Conservation (phyloP, 2,329 filamentous ascomycete genomes). For the Tolypocladium guangdongense region DNA sequence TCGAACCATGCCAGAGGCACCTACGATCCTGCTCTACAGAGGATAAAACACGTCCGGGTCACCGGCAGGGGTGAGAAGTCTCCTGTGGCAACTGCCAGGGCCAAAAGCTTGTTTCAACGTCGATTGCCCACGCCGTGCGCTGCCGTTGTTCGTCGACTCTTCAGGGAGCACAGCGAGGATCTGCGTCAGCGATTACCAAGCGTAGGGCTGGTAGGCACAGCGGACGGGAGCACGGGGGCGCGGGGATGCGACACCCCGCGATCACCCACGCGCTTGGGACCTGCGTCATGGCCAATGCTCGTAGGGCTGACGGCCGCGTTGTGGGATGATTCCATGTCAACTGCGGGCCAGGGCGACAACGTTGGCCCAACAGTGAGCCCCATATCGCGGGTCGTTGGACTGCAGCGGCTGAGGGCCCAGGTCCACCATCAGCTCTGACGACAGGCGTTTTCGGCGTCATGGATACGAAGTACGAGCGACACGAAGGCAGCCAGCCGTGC, state of each 20-base stretch:
- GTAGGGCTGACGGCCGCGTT: not conserved
- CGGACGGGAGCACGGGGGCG: not conserved
- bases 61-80: not conserved
- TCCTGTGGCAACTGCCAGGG: not conserved
- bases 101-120: not conserved
- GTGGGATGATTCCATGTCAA: too few relatives aligned
- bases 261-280: not conserved
- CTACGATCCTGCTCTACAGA: too few relatives aligned
- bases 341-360: too few relatives aligned
- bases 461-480: not conserved
- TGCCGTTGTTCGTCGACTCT: not conserved
- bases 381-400: too few relatives aligned
- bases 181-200: constrained; percentile 3
- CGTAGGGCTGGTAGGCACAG: not conserved
- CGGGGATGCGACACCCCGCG: not conserved
- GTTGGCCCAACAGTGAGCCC: not conserved
- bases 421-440: not conserved
- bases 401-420: too few relatives aligned
- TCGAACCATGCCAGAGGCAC: too few relatives aligned
- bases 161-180: not conserved
- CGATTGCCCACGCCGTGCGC: not conserved
- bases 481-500: not conserved
- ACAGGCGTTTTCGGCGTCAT: not conserved
- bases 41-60: too few relatives aligned
- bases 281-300: not conserved